Evolutionary conservation across 1,284 basidiomycete species (phyloP).

Genomic region (Ustilago tritici): DNA sequence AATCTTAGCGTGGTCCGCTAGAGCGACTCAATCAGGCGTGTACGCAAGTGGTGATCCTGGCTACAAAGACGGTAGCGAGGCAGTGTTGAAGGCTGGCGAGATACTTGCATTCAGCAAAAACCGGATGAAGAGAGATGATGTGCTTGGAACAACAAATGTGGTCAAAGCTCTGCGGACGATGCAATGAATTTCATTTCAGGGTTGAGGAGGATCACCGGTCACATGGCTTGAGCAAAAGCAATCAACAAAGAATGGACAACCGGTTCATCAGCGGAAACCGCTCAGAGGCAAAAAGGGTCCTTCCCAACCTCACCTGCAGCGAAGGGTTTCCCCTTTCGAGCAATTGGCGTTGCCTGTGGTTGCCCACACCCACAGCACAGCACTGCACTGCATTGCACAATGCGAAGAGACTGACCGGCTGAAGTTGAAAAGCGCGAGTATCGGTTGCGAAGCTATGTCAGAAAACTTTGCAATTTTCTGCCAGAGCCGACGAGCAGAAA

Average conservation of each 20-base stretch:
- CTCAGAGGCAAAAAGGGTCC: slow-evolving; percentile 1
- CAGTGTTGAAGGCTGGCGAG: neutral
- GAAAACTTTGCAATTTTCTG: neutral
- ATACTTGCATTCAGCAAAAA: neutral
- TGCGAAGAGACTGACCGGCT: neutral
- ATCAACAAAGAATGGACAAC: neutral
- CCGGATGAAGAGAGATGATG: neutral
- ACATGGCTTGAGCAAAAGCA: slow-evolving; percentile 1
- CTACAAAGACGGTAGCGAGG: neutral
- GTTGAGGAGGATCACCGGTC: neutral
- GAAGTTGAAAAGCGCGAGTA: neutral
- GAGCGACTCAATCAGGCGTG: no score
- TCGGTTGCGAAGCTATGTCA: slow-evolving; percentile 3
- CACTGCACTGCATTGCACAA: no score
- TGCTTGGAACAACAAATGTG: neutral
- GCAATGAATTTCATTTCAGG: slow-evolving; percentile 4
- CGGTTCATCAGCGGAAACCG: neutral
- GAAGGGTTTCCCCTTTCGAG: slow-evolving; percentile 1
- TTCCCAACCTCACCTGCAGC: neutral
- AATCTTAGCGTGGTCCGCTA: slow-evolving; percentile 1
- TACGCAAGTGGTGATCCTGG: neutral
- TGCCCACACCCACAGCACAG: neutral
- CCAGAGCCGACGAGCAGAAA: neutral
- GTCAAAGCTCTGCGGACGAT: slow-evolving; percentile 1
- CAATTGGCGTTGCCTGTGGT: neutral